phyloP scores from a whole-genome alignment of 2,329 filamentous ascomycete species.

The Curvularia eragrostidis region DNA sequence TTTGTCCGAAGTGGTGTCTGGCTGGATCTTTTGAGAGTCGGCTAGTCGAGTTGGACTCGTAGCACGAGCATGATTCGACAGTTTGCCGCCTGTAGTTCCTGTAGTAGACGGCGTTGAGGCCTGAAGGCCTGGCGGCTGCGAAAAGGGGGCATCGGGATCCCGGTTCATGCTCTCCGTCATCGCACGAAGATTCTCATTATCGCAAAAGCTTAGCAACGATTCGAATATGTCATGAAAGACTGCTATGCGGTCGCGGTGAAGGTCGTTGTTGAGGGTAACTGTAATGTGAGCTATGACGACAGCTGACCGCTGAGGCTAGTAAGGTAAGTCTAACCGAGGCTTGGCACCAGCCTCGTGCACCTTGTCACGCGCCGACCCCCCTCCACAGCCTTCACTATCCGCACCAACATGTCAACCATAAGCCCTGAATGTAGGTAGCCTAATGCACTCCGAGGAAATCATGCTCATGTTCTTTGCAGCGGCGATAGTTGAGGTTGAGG shows the following conservation, averaged over 20 bases:
- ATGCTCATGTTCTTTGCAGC: conserved; percentile 14
- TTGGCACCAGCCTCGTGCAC: conserved; percentile 22
- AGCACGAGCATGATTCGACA: conserved; percentile 25
- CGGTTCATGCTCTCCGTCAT: conserved; percentile 41
- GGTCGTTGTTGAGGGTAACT: conserved; percentile 16
- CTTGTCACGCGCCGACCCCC: conserved; percentile 6
- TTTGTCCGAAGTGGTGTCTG: conserved; percentile 69
- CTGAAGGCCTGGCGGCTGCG: conserved; percentile 31
- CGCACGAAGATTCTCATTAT: conserved; percentile 27
- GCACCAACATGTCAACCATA: conserved; percentile 17
- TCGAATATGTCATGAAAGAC: conserved; percentile 22
- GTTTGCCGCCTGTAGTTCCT: conserved; percentile 19
- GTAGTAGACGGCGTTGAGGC: conserved; percentile 21
- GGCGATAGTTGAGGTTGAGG: conserved; percentile 46
- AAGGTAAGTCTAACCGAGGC: conserved; percentile 24
- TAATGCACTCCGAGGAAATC: neutral
- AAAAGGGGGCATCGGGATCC: conserved; percentile 29
- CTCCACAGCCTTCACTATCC: neutral
- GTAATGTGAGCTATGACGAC: conserved; percentile 26
- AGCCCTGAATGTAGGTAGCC: conserved; percentile 12
- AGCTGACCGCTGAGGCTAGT: conserved; percentile 12
- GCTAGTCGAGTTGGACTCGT: conserved; percentile 23
- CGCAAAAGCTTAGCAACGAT: neutral
- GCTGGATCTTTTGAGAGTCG: conserved; percentile 36
- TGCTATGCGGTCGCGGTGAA: conserved; percentile 14